Percentiles rank a stretch among this genome's conserved stretches.
phyloP scores from a whole-genome alignment of 2,329 filamentous ascomycete genomes.

The Fusarium scirpi region DNA sequence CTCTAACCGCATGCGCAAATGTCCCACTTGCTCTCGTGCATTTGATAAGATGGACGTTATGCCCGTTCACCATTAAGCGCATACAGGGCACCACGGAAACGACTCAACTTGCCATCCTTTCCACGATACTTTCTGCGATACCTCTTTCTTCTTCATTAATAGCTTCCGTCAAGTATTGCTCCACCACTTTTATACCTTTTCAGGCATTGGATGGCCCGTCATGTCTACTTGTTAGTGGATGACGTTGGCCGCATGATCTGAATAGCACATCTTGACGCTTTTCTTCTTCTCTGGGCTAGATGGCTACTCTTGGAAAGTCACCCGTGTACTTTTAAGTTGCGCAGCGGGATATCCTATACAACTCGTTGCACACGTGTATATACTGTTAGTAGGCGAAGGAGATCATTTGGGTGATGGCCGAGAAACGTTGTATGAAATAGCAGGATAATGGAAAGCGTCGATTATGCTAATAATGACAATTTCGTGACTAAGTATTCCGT shows the following conservation, averaged over 20 bases:
- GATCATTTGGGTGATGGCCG: conserved; percentile 15
- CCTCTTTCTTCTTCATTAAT: conserved; percentile 45
- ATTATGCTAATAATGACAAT: conserved; percentile 32
- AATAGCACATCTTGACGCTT: conserved; percentile 38
- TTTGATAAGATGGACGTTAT: conserved; percentile 94
- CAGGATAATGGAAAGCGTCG: conserved; percentile 47
- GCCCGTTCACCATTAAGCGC: conserved; percentile 67
- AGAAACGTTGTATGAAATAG: conserved; percentile 36
- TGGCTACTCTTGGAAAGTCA: conserved; percentile 47
- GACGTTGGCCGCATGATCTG: conserved; percentile 26
- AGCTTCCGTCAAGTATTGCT: conserved; percentile 40
- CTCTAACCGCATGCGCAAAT: conserved; percentile 91
- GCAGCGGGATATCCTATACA: conserved; percentile 14
- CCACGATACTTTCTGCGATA: conserved; percentile 40
- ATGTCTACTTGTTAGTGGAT: conserved; percentile 1
- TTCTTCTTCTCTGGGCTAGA: conserved; percentile 47
- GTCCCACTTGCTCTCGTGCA: conserved; percentile 90
- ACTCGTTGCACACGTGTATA: conserved; percentile 42
- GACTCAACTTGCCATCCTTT: conserved; percentile 22
- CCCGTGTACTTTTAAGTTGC: conserved; percentile 48
- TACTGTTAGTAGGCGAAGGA: conserved; percentile 41
- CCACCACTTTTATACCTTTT: conserved; percentile 29
- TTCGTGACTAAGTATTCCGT: background rate
- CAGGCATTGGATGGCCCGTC: conserved; percentile 16
- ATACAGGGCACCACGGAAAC: background rate